Base-by-base conservation (phyloP, 2,329 filamentous ascomycete species). In the Ophioceras dolichostomum region DNA sequence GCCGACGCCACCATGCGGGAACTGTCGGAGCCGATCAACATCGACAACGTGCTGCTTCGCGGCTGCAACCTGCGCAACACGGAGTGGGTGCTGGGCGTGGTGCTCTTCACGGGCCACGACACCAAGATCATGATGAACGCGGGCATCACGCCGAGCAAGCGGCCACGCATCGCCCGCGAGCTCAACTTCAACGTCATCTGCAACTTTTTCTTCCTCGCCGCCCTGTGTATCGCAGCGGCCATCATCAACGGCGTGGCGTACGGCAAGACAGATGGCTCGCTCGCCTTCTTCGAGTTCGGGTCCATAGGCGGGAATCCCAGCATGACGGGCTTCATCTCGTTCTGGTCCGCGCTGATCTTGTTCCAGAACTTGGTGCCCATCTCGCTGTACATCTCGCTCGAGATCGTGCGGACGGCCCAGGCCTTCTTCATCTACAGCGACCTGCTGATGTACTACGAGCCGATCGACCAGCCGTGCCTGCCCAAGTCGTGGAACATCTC, bases 121-220 rank as follows among this genome's bases (percentile, higher is more conserved):
- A 94, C 89, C 24, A 98, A 96, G 64, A 96, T 95, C 56, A 98
- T 98, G 91, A 83, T 95, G 65, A 98, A 98, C 55, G 84, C 91
- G 20, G 91, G 91, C 42, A 81, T 89, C 43, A 98, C 91, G 2
- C 91, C 93, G 10, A 94, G 78, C 56, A 98, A 98, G 65, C 83
- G 89, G 44, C 77, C 91, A 27, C 79, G 85, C 47, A 88, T 98
- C 49, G 85, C 88, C 37, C 81, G 86, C 44, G 88, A 94, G 56
- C 73, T 98, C 48, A 98, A 98, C 64, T 93, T 86, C 73, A 94
- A 94, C 58, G 88, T 98, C 57, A 73, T 96, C 42, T 94, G 88
- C 71, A 98, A 98, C 60, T 96, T 98, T 54, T 67, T 83, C 49
- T 78, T 98, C 47, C 73, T 98, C 12, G 79, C 94, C 51, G 54